A percentile compares a stretch with the other conserved stretches of the same genome.
Evolutionary conservation across 2,329 filamentous ascomycete species (phyloP).

Genomic region (Colletotrichum spaethianum): DNA sequence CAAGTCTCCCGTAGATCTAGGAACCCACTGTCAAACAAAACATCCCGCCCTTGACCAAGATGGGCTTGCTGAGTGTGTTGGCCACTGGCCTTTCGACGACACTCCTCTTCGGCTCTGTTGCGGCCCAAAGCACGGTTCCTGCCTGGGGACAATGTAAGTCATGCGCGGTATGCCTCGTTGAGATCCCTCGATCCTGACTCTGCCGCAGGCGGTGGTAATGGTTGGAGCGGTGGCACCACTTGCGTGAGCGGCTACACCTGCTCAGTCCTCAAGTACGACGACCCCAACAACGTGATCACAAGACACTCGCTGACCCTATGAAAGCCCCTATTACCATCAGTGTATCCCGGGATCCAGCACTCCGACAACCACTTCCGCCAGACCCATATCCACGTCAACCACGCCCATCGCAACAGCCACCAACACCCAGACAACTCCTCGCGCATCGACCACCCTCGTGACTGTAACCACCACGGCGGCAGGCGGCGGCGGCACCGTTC

Average conservation of each 20-base stretch:
- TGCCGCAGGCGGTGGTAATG: constrained; percentile 30
- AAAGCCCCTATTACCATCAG: constrained; percentile 37
- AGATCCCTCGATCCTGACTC: background rate
- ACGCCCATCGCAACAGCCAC: constrained; percentile 12
- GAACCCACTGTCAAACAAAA: background rate
- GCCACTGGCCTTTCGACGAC: constrained; percentile 2
- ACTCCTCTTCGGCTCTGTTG: background rate
- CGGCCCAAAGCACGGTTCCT: constrained; percentile 27
- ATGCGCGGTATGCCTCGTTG: too few species aligned
- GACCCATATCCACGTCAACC: constrained; percentile 11
- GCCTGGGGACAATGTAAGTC: constrained; percentile 38
- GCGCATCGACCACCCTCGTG: constrained; percentile 27
- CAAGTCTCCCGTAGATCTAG: constrained; percentile 2
- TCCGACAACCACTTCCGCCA: constrained; percentile 22
- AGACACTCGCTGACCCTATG: background rate
- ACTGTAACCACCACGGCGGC: constrained; percentile 31
- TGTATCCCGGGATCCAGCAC: constrained; percentile 33
- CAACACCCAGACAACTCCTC: constrained; percentile 14
- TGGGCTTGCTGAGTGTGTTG: constrained; percentile 11
- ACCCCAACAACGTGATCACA: background rate
- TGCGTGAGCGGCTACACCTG: constrained; percentile 40
- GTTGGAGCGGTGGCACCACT: constrained; percentile 30
- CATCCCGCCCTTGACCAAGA: background rate
- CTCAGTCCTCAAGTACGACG: constrained; percentile 29
- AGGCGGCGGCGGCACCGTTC: constrained; percentile 25